Evolutionary conservation across 78 protist genomes (phyloP).

Genomic region (Polysphondylium violaceum): DNA sequence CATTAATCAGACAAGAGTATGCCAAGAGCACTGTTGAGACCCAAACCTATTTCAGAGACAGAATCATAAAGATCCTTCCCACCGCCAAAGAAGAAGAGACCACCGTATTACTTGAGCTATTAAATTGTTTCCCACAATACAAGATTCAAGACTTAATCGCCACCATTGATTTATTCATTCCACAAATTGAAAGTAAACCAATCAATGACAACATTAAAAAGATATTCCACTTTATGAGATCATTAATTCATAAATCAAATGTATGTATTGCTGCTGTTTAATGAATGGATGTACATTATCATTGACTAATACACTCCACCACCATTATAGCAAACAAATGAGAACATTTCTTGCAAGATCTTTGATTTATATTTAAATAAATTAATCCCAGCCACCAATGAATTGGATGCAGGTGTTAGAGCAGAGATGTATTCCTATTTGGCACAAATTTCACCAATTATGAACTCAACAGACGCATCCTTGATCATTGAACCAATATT

Average conservation of each 20-base stretch:
- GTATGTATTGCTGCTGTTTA: background rate
- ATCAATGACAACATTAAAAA: background rate
- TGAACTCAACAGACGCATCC: background rate
- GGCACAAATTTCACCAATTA: conserved; percentile 15
- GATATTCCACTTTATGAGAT: background rate
- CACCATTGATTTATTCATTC: background rate
- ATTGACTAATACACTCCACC: background rate
- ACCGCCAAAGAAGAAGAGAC: conserved; percentile 5
- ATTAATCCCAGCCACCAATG: conserved; percentile 15
- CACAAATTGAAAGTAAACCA: conserved; percentile 15
- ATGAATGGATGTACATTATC: background rate
- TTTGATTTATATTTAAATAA: conserved; percentile 19
- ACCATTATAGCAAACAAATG: background rate
- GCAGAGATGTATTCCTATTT: conserved; percentile 30
- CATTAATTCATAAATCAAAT: conserved; percentile 15
- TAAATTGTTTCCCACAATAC: conserved; percentile 49
- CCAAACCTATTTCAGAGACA: conserved; percentile 42
- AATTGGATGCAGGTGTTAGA: conserved; percentile 11
- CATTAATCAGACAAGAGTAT: conserved; percentile 39
- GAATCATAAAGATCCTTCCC: conserved; percentile 29
- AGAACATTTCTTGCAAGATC: conserved; percentile 12
- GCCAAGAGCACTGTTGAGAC: conserved; percentile 17
- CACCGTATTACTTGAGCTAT: conserved; percentile 22
- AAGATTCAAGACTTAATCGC: background rate
- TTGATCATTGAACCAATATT: conserved; percentile 30